A percentile compares a stretch with the other conserved stretches of the same genome.
These are phyloP conservation scores for Triticum dicoccoides DNA, from an alignment of 176 grass and related monocot species.

Conservation along the genomic window DNA sequence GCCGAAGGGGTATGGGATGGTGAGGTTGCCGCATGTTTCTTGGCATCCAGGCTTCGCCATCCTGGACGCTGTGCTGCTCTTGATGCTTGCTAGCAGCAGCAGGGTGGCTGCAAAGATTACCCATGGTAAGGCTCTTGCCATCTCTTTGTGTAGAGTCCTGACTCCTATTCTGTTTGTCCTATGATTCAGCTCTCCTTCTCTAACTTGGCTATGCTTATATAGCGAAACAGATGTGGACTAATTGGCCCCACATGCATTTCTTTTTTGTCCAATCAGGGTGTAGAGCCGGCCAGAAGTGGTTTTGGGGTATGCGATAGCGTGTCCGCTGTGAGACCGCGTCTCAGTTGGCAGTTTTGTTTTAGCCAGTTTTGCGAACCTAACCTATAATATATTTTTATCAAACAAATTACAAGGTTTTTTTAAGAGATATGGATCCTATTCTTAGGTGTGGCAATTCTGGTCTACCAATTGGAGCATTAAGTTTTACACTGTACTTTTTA, in stretches of 20 bases:
- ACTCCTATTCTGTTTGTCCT: not conserved
- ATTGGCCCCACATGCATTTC: not conserved
- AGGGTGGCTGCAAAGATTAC: conserved; percentile 9
- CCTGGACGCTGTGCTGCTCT: conserved; percentile 1
- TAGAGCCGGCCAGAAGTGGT: conserved; percentile 10
- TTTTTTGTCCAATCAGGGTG: not conserved
- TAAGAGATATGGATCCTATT: not conserved
- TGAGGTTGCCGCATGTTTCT: conserved; percentile 29
- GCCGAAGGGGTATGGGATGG: conserved; percentile 40
- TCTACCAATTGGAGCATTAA: not conserved
- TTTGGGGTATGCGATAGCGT: not conserved
- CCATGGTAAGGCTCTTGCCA: conserved; percentile 9
- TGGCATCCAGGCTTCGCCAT: conserved; percentile 31
- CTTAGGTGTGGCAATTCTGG: not conserved
- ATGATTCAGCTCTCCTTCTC: not conserved
- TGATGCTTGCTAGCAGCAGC: conserved; percentile 19
- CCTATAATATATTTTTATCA: not conserved
- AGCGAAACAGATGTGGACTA: not conserved
- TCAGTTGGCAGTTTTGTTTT: not conserved
- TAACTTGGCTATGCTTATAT: conserved; percentile 8
- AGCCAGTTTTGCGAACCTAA: not conserved
- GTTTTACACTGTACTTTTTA: not conserved
- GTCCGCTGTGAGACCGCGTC: not conserved
- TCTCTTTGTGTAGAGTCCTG: not conserved
- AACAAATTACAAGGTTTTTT: not conserved